Conservation (phyloP, 2,329 filamentous ascomycete species). For the Passalora sequoiae region DNA sequence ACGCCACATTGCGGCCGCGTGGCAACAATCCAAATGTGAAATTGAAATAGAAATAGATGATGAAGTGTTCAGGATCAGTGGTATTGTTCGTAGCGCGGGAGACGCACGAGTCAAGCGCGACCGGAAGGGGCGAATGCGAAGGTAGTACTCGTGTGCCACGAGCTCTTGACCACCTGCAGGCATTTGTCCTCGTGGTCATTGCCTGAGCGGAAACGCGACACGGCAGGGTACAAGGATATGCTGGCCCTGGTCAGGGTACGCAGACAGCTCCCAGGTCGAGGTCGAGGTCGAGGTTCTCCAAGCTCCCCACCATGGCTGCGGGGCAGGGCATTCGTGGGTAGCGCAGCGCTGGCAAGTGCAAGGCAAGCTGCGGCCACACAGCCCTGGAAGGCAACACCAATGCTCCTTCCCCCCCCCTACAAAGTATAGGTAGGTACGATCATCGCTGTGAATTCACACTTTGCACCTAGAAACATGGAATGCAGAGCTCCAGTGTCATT, state of each 20-base stretch:
- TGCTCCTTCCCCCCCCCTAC: no score
- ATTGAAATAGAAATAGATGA: no score
- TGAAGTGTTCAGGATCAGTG: neutral
- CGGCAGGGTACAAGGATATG: neutral
- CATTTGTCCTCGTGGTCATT: conserved; percentile 2
- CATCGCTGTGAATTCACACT: no score
- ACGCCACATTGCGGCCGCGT: conserved; percentile 5
- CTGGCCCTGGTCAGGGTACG: no score
- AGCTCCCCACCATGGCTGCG: conserved; percentile 1
- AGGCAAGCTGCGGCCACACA: neutral
- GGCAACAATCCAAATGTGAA: neutral
- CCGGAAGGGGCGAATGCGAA: conserved; percentile 1
- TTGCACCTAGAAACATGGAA: no score
- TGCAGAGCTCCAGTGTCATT: neutral
- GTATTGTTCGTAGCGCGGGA: neutral
- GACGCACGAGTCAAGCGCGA: neutral
- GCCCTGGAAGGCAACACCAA: no score
- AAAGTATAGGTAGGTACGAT: no score
- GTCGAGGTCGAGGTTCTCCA: no score
- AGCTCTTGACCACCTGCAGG: neutral
- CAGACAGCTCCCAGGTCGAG: no score
- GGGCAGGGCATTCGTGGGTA: no score
- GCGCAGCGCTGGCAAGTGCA: no score
- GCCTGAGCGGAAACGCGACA: conserved; percentile 1
- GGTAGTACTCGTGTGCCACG: conserved; percentile 1